Conservation (phyloP, 2,329 filamentous ascomycete species). For the Trichoderma polysporum region DNA sequence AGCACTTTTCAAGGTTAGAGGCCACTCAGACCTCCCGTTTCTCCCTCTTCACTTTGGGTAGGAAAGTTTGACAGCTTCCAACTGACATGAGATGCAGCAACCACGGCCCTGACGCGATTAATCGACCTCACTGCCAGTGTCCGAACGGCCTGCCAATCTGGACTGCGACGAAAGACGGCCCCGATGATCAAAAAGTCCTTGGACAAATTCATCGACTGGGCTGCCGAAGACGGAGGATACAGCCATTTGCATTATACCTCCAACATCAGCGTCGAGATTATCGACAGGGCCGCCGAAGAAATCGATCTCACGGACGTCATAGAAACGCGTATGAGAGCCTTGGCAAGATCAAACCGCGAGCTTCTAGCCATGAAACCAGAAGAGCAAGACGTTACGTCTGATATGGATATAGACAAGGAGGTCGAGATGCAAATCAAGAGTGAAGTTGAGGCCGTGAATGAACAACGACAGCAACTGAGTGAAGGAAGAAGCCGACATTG, state of each 20-base stretch:
- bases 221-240: conserved; percentile 43
- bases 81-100: conserved; percentile 35
- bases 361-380: conserved; percentile 33
- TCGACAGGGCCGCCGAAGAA: conserved; percentile 34
- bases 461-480: not conserved
- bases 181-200: conserved; percentile 37
- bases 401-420: conserved; percentile 11
- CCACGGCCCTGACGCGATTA: conserved; percentile 39
- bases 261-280: conserved; percentile 40
- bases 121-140: conserved; percentile 42
- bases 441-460: not conserved
- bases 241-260: conserved; percentile 36
- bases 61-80: not conserved
- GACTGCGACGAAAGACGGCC: conserved; percentile 34
- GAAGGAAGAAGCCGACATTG: not conserved
- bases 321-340: conserved; percentile 35
- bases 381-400: not conserved
- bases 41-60: not conserved
- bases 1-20: conserved; percentile 39
- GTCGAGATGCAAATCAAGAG: conserved; percentile 28
- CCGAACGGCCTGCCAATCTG: conserved; percentile 37
- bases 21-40: not conserved
- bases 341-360: conserved; percentile 40
- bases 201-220: conserved; percentile 41
- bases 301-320: conserved; percentile 38